phyloP scores from a whole-genome alignment of 345 rosid genomes.

The Carallia pectinifolia region DNA sequence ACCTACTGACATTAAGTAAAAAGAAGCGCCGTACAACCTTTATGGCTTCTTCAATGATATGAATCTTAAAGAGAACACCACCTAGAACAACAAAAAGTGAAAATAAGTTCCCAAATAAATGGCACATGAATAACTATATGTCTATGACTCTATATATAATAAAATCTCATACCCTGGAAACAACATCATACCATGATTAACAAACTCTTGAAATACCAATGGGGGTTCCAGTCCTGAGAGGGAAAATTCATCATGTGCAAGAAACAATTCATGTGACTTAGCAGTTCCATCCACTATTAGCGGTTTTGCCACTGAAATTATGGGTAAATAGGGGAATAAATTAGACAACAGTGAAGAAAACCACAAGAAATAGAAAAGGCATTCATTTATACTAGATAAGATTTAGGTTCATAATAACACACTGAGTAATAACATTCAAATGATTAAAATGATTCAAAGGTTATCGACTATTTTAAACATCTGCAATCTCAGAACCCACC shows the following conservation, averaged over 20 bases:
- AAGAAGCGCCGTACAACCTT: conserved; percentile 80
- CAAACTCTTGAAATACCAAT: conserved; percentile 83
- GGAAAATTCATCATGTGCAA: conserved; percentile 68
- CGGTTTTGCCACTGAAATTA: conserved; percentile 80
- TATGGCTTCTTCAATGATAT: conserved; percentile 74
- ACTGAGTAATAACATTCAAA: neutral
- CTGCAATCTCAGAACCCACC: conserved; percentile 39
- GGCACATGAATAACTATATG: neutral
- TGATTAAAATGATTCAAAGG: conserved; percentile 3
- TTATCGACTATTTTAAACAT: neutral
- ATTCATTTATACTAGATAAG: neutral
- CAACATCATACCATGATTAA: conserved; percentile 70
- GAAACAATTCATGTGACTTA: conserved; percentile 80
- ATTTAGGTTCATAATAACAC: neutral
- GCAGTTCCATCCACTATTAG: conserved; percentile 83
- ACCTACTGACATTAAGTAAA: conserved; percentile 62
- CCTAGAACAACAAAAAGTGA: conserved; percentile 38
- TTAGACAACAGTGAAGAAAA: neutral
- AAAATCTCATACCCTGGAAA: neutral
- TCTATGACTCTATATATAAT: neutral
- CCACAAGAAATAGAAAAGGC: neutral
- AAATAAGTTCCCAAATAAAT: conserved; percentile 8
- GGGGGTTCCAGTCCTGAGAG: conserved; percentile 85
- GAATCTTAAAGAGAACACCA: conserved; percentile 84
- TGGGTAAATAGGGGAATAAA: conserved; percentile 10